These are phyloP conservation scores for Discostella pseudostelligera DNA, from an alignment of 108 stramenopile genomes.

Conservation along the genomic window DNA sequence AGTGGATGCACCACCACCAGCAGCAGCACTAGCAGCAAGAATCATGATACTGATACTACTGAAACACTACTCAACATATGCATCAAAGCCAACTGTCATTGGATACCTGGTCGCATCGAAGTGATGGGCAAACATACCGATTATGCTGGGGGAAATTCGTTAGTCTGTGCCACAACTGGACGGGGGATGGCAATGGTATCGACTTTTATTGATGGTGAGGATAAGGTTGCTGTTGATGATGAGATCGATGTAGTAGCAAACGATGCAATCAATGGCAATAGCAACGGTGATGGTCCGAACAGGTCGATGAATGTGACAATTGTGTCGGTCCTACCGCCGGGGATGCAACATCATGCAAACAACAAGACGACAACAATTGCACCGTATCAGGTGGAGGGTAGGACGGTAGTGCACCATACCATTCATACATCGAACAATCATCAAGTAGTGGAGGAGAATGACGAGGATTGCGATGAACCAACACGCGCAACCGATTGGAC, in stretches of 20 bases:
- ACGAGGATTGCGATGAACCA: background rate
- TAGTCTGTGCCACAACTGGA: constrained; percentile 16
- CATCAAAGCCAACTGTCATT: background rate
- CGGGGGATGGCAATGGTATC: constrained; percentile 30
- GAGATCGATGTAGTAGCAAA: too few relatives aligned
- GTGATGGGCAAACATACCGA: constrained; percentile 40
- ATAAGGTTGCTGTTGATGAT: background rate
- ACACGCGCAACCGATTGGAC: constrained; percentile 13
- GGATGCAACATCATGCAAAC: constrained; percentile 18
- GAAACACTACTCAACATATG: background rate
- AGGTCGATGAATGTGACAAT: constrained; percentile 14
- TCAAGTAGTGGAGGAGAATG: background rate
- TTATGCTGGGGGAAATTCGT: constrained; percentile 30
- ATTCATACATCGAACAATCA: constrained; percentile 4
- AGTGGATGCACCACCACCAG: too few relatives aligned
- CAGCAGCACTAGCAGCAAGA: background rate
- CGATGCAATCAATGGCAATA: background rate
- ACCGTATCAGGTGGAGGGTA: constrained; percentile 17
- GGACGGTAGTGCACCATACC: constrained; percentile 24
- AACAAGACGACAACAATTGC: background rate
- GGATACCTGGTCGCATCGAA: constrained; percentile 32
- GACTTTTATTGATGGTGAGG: background rate
- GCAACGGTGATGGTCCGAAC: background rate
- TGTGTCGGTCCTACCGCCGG: constrained; percentile 17
- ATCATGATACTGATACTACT: too few relatives aligned